Percentiles rank a stretch among this genome's conserved stretches.
phyloP scores from a whole-genome alignment of 2,329 filamentous ascomycete species.

The Beauveria medogensis region DNA sequence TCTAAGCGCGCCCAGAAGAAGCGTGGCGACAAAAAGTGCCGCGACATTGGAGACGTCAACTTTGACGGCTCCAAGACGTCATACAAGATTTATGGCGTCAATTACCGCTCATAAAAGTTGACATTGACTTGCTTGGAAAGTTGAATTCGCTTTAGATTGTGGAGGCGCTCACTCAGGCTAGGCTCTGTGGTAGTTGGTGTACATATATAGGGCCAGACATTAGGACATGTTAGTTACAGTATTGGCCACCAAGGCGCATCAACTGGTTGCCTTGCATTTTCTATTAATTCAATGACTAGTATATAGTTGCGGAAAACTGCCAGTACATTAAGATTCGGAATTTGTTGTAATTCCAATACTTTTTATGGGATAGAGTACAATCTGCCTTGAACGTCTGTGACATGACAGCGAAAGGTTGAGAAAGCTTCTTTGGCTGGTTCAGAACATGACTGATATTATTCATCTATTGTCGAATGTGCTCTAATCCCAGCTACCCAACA shows the following conservation, averaged over 20 bases:
- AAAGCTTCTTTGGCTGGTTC: no score
- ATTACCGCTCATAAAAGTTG: constrained; percentile 2
- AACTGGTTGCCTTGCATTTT: background rate
- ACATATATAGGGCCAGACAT: background rate
- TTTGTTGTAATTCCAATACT: no score
- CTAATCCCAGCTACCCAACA: no score
- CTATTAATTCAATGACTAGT: background rate
- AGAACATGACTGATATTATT: no score
- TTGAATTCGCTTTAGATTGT: background rate
- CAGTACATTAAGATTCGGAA: no score
- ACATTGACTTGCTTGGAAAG: background rate
- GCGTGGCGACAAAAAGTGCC: background rate
- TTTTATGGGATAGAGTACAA: no score
- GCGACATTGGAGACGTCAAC: constrained; percentile 1
- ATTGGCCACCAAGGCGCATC: background rate
- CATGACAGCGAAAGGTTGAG: no score
- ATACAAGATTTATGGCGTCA: constrained; percentile 10
- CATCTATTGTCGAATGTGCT: no score
- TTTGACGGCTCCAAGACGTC: background rate
- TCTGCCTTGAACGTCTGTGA: no score
- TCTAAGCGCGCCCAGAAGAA: background rate
- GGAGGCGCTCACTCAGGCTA: no score
- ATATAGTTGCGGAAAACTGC: background rate
- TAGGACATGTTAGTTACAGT: background rate
- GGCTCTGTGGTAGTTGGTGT: background rate